Base-by-base conservation (phyloP, 495 filamentous ascomycete species). In the Pseudoneurospora amorphoporcata region DNA sequence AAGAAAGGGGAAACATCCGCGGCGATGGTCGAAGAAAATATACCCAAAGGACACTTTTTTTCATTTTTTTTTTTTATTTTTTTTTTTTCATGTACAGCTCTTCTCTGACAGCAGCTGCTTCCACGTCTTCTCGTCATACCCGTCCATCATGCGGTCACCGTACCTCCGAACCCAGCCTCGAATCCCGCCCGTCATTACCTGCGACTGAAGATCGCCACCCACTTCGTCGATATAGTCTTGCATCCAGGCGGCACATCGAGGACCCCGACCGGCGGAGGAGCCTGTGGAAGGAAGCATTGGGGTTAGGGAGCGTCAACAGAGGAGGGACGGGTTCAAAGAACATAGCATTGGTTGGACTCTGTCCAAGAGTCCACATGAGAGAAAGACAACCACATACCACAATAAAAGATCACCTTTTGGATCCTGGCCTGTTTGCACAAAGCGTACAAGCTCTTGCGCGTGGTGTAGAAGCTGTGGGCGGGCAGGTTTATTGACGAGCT, bases 131-230 rank as follows among this genome's bases (percentile, higher is more conserved):
- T 82, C 78, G 69, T 85, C 83, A 77, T 81, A 87, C 0, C 80
- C 82, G 69, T 87, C 86, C 76, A 87, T 80, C 74, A 86, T 76
- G 17, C 77, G 74, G 16, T 76, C 79, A 12, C 79, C 81, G 68
- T 85, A 86, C 41, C 76, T 81, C 76, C 83, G 83, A 0, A 84
- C 82, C 85, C 85, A 86, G 3, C 83, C 84, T 58, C 83, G 82
- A 70, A 86, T 81, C 3, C 85, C 85, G n/a, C 85, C 84, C 17
- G 78, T 79, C 53, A 87, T 78, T 6, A 83, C 83, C 71, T 82
- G 72, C 12, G 84, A 80, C 73, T 85, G 73, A 70, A 87, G 75
- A 39, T 82, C 76, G 53, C 53, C 75, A 38, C 77, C 74, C 23
- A 76, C 70, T 14, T 82, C 76, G 39, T 80, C 43, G 39, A 83